Evolutionary conservation across 2,329 filamentous ascomycete genomes (phyloP).

Genomic region (Aspergillus amoenus): DNA sequence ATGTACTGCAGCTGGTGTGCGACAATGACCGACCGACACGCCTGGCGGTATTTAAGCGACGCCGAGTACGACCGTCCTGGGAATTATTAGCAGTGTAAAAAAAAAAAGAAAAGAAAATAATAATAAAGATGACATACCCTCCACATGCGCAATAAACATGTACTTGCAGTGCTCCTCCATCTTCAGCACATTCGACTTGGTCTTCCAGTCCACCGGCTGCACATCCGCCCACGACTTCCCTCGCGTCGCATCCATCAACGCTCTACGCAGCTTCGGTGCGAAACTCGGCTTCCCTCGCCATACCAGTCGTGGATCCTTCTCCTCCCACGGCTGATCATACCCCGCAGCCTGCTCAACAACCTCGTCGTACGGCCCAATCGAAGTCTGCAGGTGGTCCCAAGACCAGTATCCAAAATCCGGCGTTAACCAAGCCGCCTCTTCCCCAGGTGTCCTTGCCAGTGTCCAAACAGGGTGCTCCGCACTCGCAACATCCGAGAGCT

Average conservation of each 20-base stretch:
- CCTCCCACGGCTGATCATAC: conserved; percentile 27
- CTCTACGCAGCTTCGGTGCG: conserved; percentile 41
- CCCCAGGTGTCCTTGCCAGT: conserved; percentile 39
- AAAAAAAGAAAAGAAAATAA: not conserved
- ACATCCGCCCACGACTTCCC: conserved; percentile 50
- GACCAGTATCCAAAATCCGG: conserved; percentile 55
- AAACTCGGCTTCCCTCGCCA: conserved; percentile 51
- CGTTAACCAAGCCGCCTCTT: conserved; percentile 50
- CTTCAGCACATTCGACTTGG: conserved; percentile 43
- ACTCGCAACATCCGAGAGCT: conserved; percentile 42
- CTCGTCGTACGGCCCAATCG: conserved; percentile 37
- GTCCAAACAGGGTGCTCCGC: conserved; percentile 42
- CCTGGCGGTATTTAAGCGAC: conserved; percentile 51
- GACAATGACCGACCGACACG: conserved; percentile 48
- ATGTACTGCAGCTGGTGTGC: conserved; percentile 48
- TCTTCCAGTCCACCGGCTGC: conserved; percentile 40
- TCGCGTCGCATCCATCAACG: conserved; percentile 39
- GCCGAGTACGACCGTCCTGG: conserved; percentile 46
- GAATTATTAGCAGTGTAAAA: not conserved
- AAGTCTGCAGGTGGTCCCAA: conserved; percentile 42
- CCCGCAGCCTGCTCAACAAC: conserved; percentile 32
- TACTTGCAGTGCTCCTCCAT: conserved; percentile 56
- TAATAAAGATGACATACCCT: conserved; percentile 38
- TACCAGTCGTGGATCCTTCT: conserved; percentile 46
- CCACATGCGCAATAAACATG: conserved; percentile 54